Percentiles rank a stretch among this genome's conserved stretches.
Conservation (phyloP, 805 yeast genomes). For the Myxozyma mucilagina region DNA sequence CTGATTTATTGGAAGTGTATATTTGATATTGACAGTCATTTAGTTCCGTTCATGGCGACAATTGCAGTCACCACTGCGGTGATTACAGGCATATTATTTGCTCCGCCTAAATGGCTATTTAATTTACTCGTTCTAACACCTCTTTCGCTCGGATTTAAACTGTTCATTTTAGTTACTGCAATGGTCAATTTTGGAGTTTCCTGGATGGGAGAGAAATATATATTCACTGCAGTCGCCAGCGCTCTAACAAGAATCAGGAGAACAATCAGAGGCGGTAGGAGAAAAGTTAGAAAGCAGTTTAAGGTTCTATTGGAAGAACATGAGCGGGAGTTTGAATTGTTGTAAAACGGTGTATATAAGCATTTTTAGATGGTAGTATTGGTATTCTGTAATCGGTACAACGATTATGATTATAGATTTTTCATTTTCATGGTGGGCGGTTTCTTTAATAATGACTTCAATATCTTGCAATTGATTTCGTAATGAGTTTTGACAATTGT, state of each 20-base stretch:
- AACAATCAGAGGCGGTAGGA: slow-evolving; percentile 27
- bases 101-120: slow-evolving; percentile 58
- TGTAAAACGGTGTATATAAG: background rate
- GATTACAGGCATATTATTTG: slow-evolving; percentile 57
- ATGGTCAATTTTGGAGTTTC: slow-evolving; percentile 52
- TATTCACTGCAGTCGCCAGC: slow-evolving; percentile 48
- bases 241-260: slow-evolving; percentile 23
- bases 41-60: slow-evolving; percentile 67
- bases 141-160: slow-evolving; percentile 53
- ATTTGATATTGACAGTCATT: slow-evolving; percentile 34
- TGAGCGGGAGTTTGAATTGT: slow-evolving; percentile 6
- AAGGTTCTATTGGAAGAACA: slow-evolving; percentile 38
- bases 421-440: no score
- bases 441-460: no score
- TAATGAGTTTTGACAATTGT: no score
- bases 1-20: background rate
- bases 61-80: slow-evolving; percentile 51
- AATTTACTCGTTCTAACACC: slow-evolving; percentile 73
- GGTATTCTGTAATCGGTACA: background rate
- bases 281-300: slow-evolving; percentile 41
- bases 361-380: background rate
- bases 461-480: no score
- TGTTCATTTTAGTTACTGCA: slow-evolving; percentile 51
- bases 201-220: slow-evolving; percentile 47
- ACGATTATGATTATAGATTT: no score